Base-by-base conservation (phyloP, 2,329 filamentous ascomycete genomes). In the Scytalidium lignicola region DNA sequence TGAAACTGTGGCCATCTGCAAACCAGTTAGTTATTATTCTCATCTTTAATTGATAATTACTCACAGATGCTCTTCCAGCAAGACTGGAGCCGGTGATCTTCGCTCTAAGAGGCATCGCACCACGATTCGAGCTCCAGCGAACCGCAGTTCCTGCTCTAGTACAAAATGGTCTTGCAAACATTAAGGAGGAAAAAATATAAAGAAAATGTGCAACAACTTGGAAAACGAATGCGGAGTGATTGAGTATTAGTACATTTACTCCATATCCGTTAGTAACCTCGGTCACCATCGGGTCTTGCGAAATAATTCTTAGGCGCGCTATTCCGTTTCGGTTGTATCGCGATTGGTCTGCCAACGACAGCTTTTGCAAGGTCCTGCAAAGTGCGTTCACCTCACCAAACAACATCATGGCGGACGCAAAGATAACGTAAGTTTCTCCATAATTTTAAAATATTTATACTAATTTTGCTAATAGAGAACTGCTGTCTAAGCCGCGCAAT, bases 401-500 rank as follows among this genome's bases (percentile, higher is more conserved):
- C 51, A 51, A 41, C 45, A 50, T 58, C 62, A 85, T 85, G 82
- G 76, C 82, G 61, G 82, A 85, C 68, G 70, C 80, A 59, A 88
- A 88, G 74, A 86, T 88, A 50, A 83, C 88, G 85, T 88, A 70
- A 49, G 57, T 50, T 17, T 37, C 4, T 17, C 32, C 6, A 22
- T 40, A 42, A 51, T 44, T 49, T 13, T 21, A 41, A 23, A 1
- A 26, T 17, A 26, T 12, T 12, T 40, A 53, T 46, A 43, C 61
- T 63, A 59, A 64, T 41, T 26, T 2, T 18, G 39, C 15, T 51
- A 6, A 52, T 67, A 95, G 90, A 72, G 90, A 96, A 70, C 83
- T 96, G 64, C 82, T 95, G 58, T 85, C 81, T 69, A 96, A 96
- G 79, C 85, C 89, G 58, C 88, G 90, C 71, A 83, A 79, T 64